Conservation (phyloP, 192 early-diverging fungal genomes). For the Podochytrium sp. region DNA sequence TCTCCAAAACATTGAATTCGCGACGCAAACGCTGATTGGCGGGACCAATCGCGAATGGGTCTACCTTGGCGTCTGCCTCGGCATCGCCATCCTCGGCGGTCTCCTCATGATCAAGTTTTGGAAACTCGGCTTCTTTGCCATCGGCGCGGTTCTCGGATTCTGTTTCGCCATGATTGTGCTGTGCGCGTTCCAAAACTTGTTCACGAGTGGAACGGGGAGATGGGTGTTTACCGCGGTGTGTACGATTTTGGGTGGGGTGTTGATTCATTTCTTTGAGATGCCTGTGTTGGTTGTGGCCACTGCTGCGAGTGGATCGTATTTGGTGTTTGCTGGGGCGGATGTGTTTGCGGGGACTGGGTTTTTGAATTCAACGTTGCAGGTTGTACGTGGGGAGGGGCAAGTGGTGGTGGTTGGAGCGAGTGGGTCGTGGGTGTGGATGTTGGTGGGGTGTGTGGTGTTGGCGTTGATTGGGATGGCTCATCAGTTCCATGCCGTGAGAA, state of each 20-base stretch:
- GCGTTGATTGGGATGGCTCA: constrained; percentile 16
- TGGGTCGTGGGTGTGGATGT: constrained; percentile 3
- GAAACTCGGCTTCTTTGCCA: constrained; percentile 4
- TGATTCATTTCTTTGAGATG: constrained; percentile 40
- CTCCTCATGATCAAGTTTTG: background rate
- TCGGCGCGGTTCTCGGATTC: background rate
- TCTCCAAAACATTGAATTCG: background rate
- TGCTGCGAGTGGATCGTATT: constrained; percentile 51
- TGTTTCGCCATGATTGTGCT: background rate
- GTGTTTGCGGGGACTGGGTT: constrained; percentile 61
- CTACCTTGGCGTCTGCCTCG: constrained; percentile 3
- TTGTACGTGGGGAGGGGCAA: background rate
- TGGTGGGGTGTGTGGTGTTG: constrained; percentile 1
- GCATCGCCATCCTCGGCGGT: background rate
- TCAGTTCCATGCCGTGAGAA: constrained; percentile 7
- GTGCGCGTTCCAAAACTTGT: background rate
- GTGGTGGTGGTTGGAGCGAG: background rate
- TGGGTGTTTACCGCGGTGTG: background rate
- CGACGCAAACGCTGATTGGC: background rate
- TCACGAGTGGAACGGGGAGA: background rate
- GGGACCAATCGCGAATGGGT: background rate
- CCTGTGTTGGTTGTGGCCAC: constrained; percentile 47
- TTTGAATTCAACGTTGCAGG: background rate
- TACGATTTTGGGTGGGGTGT: background rate
- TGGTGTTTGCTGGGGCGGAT: constrained; percentile 59